These are phyloP conservation scores for Backusella psychrophila DNA, from an alignment of 192 early-diverging fungal genomes.

Conservation along the genomic window DNA sequence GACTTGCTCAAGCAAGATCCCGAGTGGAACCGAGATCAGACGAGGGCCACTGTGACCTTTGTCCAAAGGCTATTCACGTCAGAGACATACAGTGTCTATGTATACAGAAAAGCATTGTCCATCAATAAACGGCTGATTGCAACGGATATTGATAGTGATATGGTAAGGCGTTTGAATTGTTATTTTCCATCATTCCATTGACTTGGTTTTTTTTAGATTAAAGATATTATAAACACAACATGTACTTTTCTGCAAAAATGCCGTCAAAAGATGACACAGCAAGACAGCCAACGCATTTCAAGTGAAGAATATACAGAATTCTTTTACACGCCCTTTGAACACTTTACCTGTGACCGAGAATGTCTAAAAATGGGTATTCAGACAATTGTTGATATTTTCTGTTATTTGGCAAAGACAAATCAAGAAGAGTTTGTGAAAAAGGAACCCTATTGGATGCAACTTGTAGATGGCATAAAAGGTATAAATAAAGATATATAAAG, in stretches of 20 bases:
- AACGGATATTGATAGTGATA: background rate
- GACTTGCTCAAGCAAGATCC: background rate
- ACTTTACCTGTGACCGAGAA: constrained; percentile 10
- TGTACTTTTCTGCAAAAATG: background rate
- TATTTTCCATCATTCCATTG: background rate
- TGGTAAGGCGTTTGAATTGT: background rate
- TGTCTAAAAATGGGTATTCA: constrained; percentile 8
- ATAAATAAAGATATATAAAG: background rate
- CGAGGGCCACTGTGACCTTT: background rate
- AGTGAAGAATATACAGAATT: constrained; percentile 12
- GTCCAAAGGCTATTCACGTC: background rate
- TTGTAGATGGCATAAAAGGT: constrained; percentile 9
- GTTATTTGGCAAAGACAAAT: background rate
- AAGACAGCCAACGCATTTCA: background rate
- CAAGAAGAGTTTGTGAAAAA: background rate
- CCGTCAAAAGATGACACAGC: background rate
- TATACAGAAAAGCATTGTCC: background rate
- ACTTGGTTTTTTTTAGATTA: background rate
- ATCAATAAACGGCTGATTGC: background rate
- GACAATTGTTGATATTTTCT: background rate
- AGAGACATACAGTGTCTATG: background rate
- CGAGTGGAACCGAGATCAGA: background rate
- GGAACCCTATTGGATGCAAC: background rate
- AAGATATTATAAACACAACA: background rate
- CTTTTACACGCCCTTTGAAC: background rate